Evolutionary conservation across 768 basidiomycete genomes (phyloP), one percentile per base, ranked within the genome.

Genomic region (Peribolospora kevripleyi): DNA sequence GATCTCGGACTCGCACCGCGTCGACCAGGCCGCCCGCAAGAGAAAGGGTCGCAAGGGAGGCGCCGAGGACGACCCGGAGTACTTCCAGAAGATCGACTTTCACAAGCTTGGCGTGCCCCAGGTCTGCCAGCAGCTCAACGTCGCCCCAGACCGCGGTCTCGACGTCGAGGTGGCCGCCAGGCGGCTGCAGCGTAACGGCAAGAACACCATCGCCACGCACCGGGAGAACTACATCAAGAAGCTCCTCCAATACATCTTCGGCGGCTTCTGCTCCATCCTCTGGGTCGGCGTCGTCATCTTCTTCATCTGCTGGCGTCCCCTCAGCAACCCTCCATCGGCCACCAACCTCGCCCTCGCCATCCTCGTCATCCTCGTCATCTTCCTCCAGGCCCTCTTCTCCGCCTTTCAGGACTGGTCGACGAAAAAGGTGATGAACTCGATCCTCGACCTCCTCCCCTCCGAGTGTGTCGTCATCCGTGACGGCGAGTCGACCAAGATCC

Each of bases 291-390:
- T 71, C 46, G 70, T 78, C 42, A 65, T 78, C 25, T 76, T 73
- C 60, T 78, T 77, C 65, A 65, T 78, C 53, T 70, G 75, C 3
- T 76, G 68, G 68, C 65, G 49, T 38, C 25, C 55, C n/a, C 48
- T 80, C 10, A 78, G 78, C 3, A 69, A 75, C 42, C 74, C 75
- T 1, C 61, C 70, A 49, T 78, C 78, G 6, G 61, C 69, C 0
- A 72, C 77, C 10, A 78, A 79, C 60, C 70, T 80, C 37, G 79
- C 76, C 6, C 69, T 80, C 5, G 78, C 76, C 1, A 65, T 79
- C 42, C 72, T 79, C 10, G 69, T 80, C 6, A 68, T 76, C 51
- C 55, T 73, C 54, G 69, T 70, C 47, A 60, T 69, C 13, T 48
- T 58, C 41, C 50, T 66, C 7, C 61, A 63, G 50, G 60, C 61